These are phyloP conservation scores for Emericellopsis terricola DNA, from an alignment of 495 filamentous ascomycete species.

Conservation along the genomic window DNA sequence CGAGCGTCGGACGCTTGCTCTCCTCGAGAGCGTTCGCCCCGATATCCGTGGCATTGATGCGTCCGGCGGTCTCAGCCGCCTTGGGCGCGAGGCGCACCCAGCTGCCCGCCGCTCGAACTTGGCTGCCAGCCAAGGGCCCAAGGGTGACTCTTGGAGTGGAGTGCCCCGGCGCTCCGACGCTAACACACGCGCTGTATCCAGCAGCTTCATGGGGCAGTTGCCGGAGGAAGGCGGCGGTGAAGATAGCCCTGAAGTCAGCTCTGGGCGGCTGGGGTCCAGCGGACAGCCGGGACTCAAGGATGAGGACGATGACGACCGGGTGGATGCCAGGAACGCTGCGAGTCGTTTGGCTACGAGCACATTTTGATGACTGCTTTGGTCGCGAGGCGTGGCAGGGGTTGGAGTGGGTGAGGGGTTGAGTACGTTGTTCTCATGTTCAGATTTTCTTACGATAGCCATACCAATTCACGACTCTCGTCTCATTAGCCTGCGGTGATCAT, in stretches of 20 bases:
- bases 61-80: conserved; percentile 68
- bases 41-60: conserved; percentile 88
- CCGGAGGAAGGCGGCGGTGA: conserved; percentile 25
- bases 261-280: conserved; percentile 24
- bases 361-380: conserved; percentile 33
- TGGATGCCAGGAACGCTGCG: conserved; percentile 90
- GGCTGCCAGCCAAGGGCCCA: conserved; percentile 76
- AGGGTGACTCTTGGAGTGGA: conserved; percentile 94
- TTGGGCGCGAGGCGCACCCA: conserved; percentile 80
- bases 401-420: no score
- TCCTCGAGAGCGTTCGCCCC: conserved; percentile 76
- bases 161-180: conserved; percentile 65
- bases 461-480: no score
- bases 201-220: conserved; percentile 37
- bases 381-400: neutral
- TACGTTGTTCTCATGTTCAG: conserved; percentile 5
- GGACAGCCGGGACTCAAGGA: conserved; percentile 43
- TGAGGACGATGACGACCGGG: conserved; percentile 83
- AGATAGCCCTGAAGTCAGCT: conserved; percentile 17
- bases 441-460: neutral
- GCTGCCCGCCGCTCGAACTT: conserved; percentile 54
- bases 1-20: conserved; percentile 80
- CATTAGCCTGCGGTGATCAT: no score
- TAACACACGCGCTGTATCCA: conserved; percentile 58
- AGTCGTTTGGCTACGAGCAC: conserved; percentile 86